Evolutionary conservation across 768 basidiomycete species (phyloP).

Genomic region (Rhizopogon roseolus): DNA sequence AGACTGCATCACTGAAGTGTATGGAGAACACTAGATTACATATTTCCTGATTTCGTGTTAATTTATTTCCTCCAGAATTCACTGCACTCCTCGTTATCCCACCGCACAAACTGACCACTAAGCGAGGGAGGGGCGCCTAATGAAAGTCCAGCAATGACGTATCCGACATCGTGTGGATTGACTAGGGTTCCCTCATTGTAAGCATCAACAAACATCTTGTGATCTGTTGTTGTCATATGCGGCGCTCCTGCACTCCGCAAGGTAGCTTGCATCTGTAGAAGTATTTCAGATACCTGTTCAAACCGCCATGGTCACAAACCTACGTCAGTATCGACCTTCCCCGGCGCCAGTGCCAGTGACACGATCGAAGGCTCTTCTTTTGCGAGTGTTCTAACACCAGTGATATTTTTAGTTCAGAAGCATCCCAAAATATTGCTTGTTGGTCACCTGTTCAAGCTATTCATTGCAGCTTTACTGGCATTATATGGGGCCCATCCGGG

Average conservation of each 20-base stretch:
- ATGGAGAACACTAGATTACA: background rate
- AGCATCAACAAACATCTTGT: conserved; percentile 52
- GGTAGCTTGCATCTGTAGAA: conserved; percentile 61
- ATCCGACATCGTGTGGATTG: conserved; percentile 66
- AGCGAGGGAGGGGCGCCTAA: conserved; percentile 57
- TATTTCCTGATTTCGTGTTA: background rate
- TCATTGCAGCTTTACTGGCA: conserved; percentile 86
- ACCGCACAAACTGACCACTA: conserved; percentile 76
- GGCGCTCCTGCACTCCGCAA: conserved; percentile 47
- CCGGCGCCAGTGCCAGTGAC: conserved; percentile 79
- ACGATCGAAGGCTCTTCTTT: conserved; percentile 77
- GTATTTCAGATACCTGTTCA: background rate
- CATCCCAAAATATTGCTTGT: background rate
- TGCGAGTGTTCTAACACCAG: conserved; percentile 61
- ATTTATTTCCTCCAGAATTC: conserved; percentile 38
- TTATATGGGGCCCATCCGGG: conserved; percentile 80
- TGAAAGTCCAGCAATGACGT: conserved; percentile 74
- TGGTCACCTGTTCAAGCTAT: conserved; percentile 68
- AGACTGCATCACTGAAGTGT: background rate
- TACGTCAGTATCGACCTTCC: conserved; percentile 81
- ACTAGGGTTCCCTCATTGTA: conserved; percentile 68
- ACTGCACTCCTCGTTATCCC: conserved; percentile 70
- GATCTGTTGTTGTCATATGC: conserved; percentile 51
- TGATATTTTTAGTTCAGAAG: conserved; percentile 2
- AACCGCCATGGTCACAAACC: conserved; percentile 18